phyloP scores from a whole-genome alignment of 2,329 filamentous ascomycete genomes.

The Fusarium dlaminii region DNA sequence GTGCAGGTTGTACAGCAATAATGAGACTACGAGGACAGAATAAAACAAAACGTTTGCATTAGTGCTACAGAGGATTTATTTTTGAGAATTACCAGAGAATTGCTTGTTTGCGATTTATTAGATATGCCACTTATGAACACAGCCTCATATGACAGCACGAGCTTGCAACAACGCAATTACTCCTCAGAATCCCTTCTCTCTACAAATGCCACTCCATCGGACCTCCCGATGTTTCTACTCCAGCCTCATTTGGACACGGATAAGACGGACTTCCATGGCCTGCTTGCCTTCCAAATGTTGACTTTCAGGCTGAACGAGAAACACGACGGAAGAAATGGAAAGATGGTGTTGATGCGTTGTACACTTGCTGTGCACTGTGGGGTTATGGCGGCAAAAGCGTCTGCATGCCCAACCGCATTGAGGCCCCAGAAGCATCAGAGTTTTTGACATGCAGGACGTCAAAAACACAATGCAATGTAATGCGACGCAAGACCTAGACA shows the following conservation, averaged over 20 bases:
- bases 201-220: not conserved
- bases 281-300: conserved; percentile 1
- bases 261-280: not conserved
- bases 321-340: conserved; percentile 10
- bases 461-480: conserved; percentile 8
- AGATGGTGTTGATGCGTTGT: conserved; percentile 58
- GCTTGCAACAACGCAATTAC: not conserved
- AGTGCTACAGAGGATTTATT: not conserved
- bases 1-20: conserved; percentile 85
- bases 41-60: conserved; percentile 21
- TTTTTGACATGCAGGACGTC: conserved; percentile 36
- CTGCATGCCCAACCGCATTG: conserved; percentile 60
- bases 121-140: not conserved
- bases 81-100: not conserved
- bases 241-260: not conserved
- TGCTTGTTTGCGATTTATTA: not conserved
- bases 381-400: conserved; percentile 55
- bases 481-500: conserved; percentile 16
- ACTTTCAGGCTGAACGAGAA: conserved; percentile 25
- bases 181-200: not conserved
- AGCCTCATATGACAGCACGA: not conserved
- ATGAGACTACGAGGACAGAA: conserved; percentile 31
- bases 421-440: conserved; percentile 35
- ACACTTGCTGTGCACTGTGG: conserved; percentile 50
- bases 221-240: not conserved